These are phyloP conservation scores for Coprinopsis sp. DNA, from an alignment of 768 basidiomycete genomes.

Conservation along the genomic window DNA sequence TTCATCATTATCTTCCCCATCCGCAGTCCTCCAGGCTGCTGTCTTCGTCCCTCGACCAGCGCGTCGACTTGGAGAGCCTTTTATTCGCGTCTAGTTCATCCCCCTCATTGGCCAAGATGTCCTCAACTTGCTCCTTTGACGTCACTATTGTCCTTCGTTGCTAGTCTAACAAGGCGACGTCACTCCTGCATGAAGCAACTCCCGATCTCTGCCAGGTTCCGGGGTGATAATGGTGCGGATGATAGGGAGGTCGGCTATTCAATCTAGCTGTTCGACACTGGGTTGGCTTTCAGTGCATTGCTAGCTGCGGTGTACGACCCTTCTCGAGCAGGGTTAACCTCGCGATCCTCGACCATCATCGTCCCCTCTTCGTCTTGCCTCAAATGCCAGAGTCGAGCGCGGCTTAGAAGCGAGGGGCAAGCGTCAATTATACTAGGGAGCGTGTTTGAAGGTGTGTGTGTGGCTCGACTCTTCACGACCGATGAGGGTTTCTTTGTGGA, in stretches of 20 bases:
- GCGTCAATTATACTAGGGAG: not conserved
- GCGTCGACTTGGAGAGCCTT: not conserved
- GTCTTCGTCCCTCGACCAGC: too few species aligned
- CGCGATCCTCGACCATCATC: not conserved
- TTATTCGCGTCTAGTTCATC: not conserved
- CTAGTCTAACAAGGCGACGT: not conserved
- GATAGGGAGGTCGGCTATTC: too few species aligned
- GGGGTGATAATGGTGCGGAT: too few species aligned
- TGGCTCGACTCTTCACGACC: not conserved
- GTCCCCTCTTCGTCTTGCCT: not conserved
- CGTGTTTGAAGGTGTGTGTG: not conserved
- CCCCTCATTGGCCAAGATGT: too few species aligned
- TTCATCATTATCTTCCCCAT: too few species aligned
- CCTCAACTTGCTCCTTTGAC: too few species aligned
- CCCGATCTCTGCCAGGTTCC: not conserved
- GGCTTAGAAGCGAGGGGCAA: constrained; percentile 8
- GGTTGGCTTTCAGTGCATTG: not conserved
- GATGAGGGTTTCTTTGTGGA: not conserved
- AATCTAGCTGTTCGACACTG: not conserved
- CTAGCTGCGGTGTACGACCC: not conserved
- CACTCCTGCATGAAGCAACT: not conserved
- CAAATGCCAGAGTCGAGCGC: not conserved
- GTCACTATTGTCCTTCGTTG: not conserved
- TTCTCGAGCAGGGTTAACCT: not conserved
- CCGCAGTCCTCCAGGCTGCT: too few species aligned